These are phyloP conservation scores for Didymella segeticola DNA, from an alignment of 2,329 filamentous ascomycete genomes.

Conservation along the genomic window DNA sequence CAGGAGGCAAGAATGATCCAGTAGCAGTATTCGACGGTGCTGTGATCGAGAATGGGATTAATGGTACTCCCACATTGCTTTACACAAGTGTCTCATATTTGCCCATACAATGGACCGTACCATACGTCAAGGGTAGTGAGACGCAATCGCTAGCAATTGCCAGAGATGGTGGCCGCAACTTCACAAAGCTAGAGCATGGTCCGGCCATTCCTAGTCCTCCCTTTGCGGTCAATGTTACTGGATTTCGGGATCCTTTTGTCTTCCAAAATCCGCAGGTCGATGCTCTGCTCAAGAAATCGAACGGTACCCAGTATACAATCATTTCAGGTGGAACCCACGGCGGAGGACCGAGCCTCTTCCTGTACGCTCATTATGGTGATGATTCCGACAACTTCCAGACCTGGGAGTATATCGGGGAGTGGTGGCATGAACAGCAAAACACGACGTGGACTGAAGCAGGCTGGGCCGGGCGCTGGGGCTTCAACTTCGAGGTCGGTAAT, in stretches of 20 bases:
- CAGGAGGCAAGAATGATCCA: conserved; percentile 53
- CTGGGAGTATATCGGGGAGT: conserved; percentile 48
- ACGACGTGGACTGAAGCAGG: conserved; percentile 29
- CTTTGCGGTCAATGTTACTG: conserved; percentile 52
- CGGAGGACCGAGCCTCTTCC: conserved; percentile 48
- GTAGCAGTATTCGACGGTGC: conserved; percentile 56
- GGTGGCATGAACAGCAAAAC: conserved; percentile 51
- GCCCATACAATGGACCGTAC: conserved; percentile 56
- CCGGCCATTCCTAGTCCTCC: conserved; percentile 51
- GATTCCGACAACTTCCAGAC: conserved; percentile 47
- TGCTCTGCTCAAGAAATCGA: conserved; percentile 38
- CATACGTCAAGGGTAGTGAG: conserved; percentile 56
- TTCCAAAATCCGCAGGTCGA: conserved; percentile 51
- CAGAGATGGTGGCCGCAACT: conserved; percentile 49
- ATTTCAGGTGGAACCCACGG: conserved; percentile 52
- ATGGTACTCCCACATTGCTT: conserved; percentile 53
- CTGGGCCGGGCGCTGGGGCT: conserved; percentile 40
- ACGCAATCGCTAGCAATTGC: conserved; percentile 55
- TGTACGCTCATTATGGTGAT: conserved; percentile 48
- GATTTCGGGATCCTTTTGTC: conserved; percentile 54
- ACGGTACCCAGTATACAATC: conserved; percentile 50
- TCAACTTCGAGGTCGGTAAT: conserved; percentile 57
- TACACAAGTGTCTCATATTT: conserved; percentile 56
- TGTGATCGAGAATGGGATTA: conserved; percentile 54
- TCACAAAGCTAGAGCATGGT: conserved; percentile 49